Evolutionary conservation across 331 rosid genomes (phyloP), one percentile per base, ranked within the genome.

Genomic region (Cydonia oblonga): DNA sequence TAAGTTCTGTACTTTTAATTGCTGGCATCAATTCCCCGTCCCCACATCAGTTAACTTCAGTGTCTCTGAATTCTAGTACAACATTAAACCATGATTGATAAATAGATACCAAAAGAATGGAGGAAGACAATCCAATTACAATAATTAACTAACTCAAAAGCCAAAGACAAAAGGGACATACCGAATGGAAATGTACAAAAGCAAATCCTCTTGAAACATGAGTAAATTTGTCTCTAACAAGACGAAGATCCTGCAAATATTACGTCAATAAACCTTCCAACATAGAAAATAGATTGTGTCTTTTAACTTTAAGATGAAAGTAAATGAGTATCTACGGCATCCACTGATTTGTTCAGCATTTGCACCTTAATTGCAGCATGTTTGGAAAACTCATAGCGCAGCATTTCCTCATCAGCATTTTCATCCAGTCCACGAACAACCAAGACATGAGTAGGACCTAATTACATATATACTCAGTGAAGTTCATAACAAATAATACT

Each of bases 401-500:
- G 91, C 97, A 91, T 91, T 86, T 89, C 98, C 85, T 91, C 98
- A 69, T 93, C 98, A 24, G 96, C 97, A 88, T 91, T 91, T 84
- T 93, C 98, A 81, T 91, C 98, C 91, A 93, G 91, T 76, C 98
- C 98, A 23, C 98, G 97, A 75, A 93, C 93, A 75, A 93, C 98
- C 92, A 93, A 81, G 78, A 93, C 97, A 89, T 93, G 98, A 60
- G 98, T 93, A 77, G 98, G 98, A 80, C 98, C 98, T 93, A 81
- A 76, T 77, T 30, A 74, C 62, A 72, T 44, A 53, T 51, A 64
- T 60, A 68, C 56, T 78, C 58, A 68, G 52, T 29, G 52, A 64
- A 40, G 33, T 68, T 66, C 66, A 54, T 65, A 33, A 77, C 35
- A 19, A 64, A 71, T 13, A 42, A 25, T 16, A 62, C 33, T 3